These are phyloP conservation scores for Geranium rotundifolium DNA, from an alignment of 345 rosid genomes.

Conservation along the genomic window DNA sequence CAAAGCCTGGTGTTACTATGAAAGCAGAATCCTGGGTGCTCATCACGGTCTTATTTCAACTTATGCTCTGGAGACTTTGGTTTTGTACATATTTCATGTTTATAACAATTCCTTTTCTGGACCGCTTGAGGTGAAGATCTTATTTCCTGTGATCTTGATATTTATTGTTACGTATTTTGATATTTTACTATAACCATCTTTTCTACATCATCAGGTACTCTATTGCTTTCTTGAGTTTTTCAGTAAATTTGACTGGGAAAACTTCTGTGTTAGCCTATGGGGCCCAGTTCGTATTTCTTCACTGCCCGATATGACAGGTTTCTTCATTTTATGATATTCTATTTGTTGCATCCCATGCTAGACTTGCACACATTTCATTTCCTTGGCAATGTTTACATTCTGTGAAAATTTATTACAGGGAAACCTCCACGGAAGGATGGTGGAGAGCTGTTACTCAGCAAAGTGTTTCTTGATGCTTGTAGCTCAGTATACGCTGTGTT, in stretches of 20 bases:
- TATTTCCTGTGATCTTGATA: conserved; percentile 1
- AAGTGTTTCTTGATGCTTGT: conserved; percentile 69
- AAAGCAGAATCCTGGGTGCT: conserved; percentile 98
- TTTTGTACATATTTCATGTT: conserved; percentile 94
- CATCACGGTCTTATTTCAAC: conserved; percentile 99
- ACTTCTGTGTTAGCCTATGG: conserved; percentile 92
- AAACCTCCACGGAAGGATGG: conserved; percentile 81
- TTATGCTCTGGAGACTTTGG: conserved; percentile 93
- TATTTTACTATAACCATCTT: conserved; percentile 13
- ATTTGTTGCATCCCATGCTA: background rate
- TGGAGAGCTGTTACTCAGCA: conserved; percentile 51
- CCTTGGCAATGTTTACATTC: background rate
- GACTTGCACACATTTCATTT: background rate
- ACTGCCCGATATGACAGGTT: conserved; percentile 90
- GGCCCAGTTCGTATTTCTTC: conserved; percentile 84
- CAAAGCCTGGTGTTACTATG: conserved; percentile 99
- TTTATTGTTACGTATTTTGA: background rate
- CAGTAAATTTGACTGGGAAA: conserved; percentile 99
- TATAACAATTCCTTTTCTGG: conserved; percentile 86
- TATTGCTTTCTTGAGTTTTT: conserved; percentile 97
- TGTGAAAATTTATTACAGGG: conserved; percentile 31
- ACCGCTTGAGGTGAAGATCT: conserved; percentile 74
- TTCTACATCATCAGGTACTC: conserved; percentile 49
- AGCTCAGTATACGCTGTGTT: conserved; percentile 61
- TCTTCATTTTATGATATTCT: background rate